Conservation (phyloP, 805 yeast genomes). For the Middelhovenomyces tepae region DNA sequence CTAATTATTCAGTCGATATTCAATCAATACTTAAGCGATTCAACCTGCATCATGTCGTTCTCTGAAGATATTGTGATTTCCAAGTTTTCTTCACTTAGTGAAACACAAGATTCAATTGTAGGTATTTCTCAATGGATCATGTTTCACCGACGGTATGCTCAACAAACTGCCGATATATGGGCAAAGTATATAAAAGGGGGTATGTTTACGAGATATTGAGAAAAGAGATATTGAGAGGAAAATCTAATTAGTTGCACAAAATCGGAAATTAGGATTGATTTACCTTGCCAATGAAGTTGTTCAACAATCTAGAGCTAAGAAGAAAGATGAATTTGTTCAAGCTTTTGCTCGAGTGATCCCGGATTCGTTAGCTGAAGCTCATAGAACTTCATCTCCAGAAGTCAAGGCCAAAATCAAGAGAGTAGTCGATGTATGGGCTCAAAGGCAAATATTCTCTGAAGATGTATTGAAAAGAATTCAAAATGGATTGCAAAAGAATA, state of each 20-base stretch:
- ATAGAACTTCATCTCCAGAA: constrained; percentile 31
- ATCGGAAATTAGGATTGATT: constrained; percentile 46
- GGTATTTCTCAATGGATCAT: constrained; percentile 67
- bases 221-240: neutral
- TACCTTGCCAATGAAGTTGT: constrained; percentile 76
- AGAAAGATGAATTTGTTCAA: constrained; percentile 46
- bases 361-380: constrained; percentile 29
- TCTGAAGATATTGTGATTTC: constrained; percentile 40
- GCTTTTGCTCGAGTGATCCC: constrained; percentile 46
- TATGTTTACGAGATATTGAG: constrained; percentile 9
- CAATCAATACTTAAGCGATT: constrained; percentile 4
- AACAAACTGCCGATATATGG: constrained; percentile 48
- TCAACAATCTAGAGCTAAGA: constrained; percentile 63
- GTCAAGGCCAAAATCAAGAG: constrained; percentile 45
- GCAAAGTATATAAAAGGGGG: constrained; percentile 26
- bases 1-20: constrained; percentile 2
- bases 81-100: constrained; percentile 36
- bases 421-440: constrained; percentile 57
- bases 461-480: constrained; percentile 27
- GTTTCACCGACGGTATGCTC: constrained; percentile 55
- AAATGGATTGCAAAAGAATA: constrained; percentile 11
- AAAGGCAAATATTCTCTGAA: constrained; percentile 43
- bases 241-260: constrained; percentile 23
- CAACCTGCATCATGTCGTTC: constrained; percentile 34
- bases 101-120: constrained; percentile 65